These are phyloP conservation scores for Lathyrus aphaca DNA, from an alignment of 306 rosid species.

Conservation along the genomic window DNA sequence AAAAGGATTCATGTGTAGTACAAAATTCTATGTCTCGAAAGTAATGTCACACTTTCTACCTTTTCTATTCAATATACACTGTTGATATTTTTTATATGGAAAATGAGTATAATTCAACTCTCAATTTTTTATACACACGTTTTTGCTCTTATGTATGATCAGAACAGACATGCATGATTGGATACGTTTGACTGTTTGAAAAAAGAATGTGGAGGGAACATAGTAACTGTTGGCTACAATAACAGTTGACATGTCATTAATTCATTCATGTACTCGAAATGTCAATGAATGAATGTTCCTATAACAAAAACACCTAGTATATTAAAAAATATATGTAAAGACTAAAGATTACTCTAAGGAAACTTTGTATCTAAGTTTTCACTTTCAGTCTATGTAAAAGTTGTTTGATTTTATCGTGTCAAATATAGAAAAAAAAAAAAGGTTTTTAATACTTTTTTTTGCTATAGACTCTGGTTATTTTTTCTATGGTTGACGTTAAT, in stretches of 20 bases:
- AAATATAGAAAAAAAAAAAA: background rate
- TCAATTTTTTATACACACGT: constrained; percentile 1
- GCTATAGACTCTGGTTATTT: background rate
- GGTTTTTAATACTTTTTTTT: background rate
- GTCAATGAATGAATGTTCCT: background rate
- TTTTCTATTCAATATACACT: background rate
- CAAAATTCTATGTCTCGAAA: constrained; percentile 1
- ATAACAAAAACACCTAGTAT: background rate
- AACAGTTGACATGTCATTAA: constrained; percentile 31
- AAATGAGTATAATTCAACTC: background rate
- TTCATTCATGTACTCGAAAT: constrained; percentile 7
- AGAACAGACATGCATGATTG: constrained; percentile 28
- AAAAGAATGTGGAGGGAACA: constrained; percentile 25
- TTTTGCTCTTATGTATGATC: background rate
- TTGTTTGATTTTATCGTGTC: background rate
- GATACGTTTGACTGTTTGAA: constrained; percentile 9
- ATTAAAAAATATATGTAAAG: background rate
- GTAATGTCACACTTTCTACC: constrained; percentile 26
- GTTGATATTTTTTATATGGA: background rate
- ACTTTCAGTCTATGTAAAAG: constrained; percentile 1
- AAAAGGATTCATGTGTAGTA: background rate
- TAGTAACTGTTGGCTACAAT: constrained; percentile 3
- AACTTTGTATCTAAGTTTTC: background rate
- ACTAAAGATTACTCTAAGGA: background rate
- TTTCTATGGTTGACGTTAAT: background rate